phyloP scores from a whole-genome alignment of 2,329 filamentous ascomycete genomes.

The Microthyrium microscopicum region DNA sequence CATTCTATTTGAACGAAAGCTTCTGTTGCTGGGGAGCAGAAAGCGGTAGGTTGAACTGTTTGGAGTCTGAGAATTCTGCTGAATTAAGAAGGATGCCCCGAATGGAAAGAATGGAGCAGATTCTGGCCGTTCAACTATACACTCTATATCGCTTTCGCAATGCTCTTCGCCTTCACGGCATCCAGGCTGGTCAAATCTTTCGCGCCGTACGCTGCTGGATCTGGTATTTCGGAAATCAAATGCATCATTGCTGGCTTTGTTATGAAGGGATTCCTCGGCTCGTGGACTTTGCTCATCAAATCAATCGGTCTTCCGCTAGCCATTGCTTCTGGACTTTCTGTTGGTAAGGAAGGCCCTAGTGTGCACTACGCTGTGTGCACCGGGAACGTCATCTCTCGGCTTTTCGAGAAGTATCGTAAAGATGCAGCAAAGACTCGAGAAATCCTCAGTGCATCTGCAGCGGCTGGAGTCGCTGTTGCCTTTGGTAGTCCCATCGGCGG shows the following conservation, averaged over 20 bases:
- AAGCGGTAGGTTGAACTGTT: slow-evolving; percentile 37
- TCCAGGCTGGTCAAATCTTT: slow-evolving; percentile 78
- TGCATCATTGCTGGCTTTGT: slow-evolving; percentile 97
- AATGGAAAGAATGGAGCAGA: slow-evolving; percentile 81
- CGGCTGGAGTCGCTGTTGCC: slow-evolving; percentile 86
- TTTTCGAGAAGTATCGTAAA: slow-evolving; percentile 81
- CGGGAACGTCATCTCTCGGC: slow-evolving; percentile 83
- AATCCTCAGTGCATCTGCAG: slow-evolving; percentile 85
- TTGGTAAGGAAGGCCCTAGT: slow-evolving; percentile 93
- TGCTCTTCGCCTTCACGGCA: slow-evolving; percentile 65
- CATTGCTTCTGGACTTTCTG: slow-evolving; percentile 83
- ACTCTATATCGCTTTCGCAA: slow-evolving; percentile 73
- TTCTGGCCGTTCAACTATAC: slow-evolving; percentile 69
- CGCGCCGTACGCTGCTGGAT: slow-evolving; percentile 89
- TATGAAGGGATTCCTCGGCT: slow-evolving; percentile 94
- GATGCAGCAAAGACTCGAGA: slow-evolving; percentile 92
- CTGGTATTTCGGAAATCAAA: slow-evolving; percentile 97
- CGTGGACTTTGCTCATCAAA: slow-evolving; percentile 86
- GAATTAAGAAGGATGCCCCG: slow-evolving; percentile 47
- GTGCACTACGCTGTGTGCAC: slow-evolving; percentile 99
- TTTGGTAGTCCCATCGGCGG: slow-evolving; percentile 96
- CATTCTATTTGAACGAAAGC: slow-evolving; percentile 90
- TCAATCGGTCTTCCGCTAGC: slow-evolving; percentile 78
- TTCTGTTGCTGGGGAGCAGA: slow-evolving; percentile 98
- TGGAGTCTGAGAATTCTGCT: slow-evolving; percentile 4